A percentile compares a stretch with the other conserved stretches of the same genome.
These are phyloP conservation scores for Leccinum broughii DNA, from an alignment of 768 basidiomycete species.

Conservation along the genomic window DNA sequence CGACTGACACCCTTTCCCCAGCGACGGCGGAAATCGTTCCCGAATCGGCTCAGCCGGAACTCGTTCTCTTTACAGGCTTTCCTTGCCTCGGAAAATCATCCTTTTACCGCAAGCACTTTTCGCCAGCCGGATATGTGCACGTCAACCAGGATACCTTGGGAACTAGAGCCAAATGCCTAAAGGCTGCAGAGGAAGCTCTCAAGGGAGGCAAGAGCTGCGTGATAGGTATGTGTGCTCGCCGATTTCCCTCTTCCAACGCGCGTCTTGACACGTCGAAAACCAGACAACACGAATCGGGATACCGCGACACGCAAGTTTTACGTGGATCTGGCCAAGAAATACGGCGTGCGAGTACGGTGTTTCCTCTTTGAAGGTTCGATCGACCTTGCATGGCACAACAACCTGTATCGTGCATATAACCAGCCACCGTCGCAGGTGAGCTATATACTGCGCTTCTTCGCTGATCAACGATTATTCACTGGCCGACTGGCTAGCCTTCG, in stretches of 20 bases:
- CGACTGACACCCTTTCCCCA: slow-evolving; percentile 42
- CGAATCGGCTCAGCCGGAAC: slow-evolving; percentile 33
- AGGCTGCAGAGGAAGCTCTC: slow-evolving; percentile 56
- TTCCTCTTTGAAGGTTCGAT: slow-evolving; percentile 72
- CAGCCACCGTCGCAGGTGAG: slow-evolving; percentile 42
- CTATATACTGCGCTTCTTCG: not conserved
- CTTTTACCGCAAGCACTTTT: slow-evolving; percentile 73
- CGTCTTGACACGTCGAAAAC: not conserved
- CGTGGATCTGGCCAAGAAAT: slow-evolving; percentile 60
- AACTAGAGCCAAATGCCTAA: slow-evolving; percentile 74
- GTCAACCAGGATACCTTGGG: slow-evolving; percentile 86
- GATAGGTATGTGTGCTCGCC: slow-evolving; percentile 54
- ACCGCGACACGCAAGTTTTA: slow-evolving; percentile 67
- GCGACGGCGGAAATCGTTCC: slow-evolving; percentile 19
- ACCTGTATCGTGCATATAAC: slow-evolving; percentile 79
- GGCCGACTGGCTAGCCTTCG: slow-evolving; percentile 35
- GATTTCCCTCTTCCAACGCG: not conserved
- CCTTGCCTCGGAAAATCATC: slow-evolving; percentile 80
- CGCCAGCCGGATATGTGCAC: slow-evolving; percentile 67
- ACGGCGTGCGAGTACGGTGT: slow-evolving; percentile 60
- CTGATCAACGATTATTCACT: not conserved
- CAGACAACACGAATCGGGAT: slow-evolving; percentile 94
- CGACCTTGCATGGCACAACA: slow-evolving; percentile 94
- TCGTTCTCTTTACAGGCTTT: slow-evolving; percentile 62
- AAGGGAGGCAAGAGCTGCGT: slow-evolving; percentile 64